phyloP scores from a whole-genome alignment of 1,284 basidiomycete genomes.

The Thecaphora frezii region DNA sequence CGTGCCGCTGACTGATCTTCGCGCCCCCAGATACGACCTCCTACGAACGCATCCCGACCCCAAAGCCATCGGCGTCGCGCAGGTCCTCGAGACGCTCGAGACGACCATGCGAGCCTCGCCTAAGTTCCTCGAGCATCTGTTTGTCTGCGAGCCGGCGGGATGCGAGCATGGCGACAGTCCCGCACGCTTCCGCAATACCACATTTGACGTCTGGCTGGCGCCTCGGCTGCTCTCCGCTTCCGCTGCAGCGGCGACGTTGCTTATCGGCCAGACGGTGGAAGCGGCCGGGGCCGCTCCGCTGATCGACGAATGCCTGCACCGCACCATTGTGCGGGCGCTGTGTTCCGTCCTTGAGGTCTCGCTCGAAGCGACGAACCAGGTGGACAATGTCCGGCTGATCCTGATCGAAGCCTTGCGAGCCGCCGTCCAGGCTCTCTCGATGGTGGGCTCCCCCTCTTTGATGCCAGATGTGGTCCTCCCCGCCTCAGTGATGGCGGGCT shows the following conservation, averaged over 20 bases:
- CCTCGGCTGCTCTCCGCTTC: slow-evolving; percentile 39
- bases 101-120: slow-evolving; percentile 18
- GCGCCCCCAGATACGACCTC: not conserved
- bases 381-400: slow-evolving; percentile 33
- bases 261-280: not conserved
- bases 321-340: slow-evolving; percentile 11
- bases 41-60: not conserved
- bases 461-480: slow-evolving; percentile 6
- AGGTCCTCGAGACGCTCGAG: slow-evolving; percentile 24
- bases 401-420: slow-evolving; percentile 23
- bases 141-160: slow-evolving; percentile 1
- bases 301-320: not conserved
- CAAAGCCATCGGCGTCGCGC: slow-evolving; percentile 10
- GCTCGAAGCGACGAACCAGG: slow-evolving; percentile 19
- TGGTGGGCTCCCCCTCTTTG: slow-evolving; percentile 22
- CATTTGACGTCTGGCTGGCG: slow-evolving; percentile 42
- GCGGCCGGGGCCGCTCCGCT: not conserved
- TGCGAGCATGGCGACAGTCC: not conserved
- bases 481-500: not conserved
- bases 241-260: slow-evolving; percentile 12
- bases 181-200: slow-evolving; percentile 25
- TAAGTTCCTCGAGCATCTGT: slow-evolving; percentile 34
- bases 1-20: slow-evolving; percentile 14
- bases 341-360: slow-evolving; percentile 17
- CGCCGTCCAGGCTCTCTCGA: slow-evolving; percentile 30